A percentile compares a stretch with the other conserved stretches of the same genome.
phyloP scores from a whole-genome alignment of 1,139 yeast species.

The Debaryomyces fabryi region DNA sequence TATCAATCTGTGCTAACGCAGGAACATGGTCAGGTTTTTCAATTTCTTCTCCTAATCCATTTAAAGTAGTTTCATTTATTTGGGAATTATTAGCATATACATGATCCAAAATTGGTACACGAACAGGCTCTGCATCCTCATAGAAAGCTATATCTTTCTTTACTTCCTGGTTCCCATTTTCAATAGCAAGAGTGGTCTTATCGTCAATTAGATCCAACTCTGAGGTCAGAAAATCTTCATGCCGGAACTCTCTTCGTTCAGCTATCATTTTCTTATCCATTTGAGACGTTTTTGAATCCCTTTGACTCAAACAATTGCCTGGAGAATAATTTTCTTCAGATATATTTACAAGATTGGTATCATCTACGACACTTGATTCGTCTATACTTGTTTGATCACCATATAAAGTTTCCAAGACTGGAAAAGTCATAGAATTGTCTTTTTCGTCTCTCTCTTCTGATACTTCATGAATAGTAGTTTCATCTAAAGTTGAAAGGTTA shows the following conservation, averaged over 20 bases:
- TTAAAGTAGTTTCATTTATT: not conserved
- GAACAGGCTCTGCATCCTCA: not conserved
- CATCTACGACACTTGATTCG: constrained; percentile 8
- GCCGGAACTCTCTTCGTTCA: not conserved
- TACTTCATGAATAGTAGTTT: not conserved
- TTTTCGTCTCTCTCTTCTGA: not conserved
- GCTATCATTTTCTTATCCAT: too few relatives aligned
- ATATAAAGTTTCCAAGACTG: not conserved
- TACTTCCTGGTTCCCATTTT: not conserved
- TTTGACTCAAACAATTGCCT: not conserved
- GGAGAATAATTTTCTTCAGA: not conserved
- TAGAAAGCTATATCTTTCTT: not conserved
- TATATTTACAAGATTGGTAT: not conserved
- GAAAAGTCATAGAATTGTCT: not conserved
- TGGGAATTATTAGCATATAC: not conserved
- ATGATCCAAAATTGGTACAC: constrained; percentile 2
- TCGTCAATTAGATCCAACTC: not conserved
- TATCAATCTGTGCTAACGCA: not conserved
- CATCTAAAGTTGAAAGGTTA: not conserved
- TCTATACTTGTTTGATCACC: not conserved
- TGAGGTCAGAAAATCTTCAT: not conserved
- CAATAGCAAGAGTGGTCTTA: too few relatives aligned
- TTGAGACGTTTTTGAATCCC: not conserved
- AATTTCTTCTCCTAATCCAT: not conserved
- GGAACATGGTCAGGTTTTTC: not conserved